Evolutionary conservation across 768 basidiomycete genomes (phyloP).

Genomic region (Naganishia vishniacii): DNA sequence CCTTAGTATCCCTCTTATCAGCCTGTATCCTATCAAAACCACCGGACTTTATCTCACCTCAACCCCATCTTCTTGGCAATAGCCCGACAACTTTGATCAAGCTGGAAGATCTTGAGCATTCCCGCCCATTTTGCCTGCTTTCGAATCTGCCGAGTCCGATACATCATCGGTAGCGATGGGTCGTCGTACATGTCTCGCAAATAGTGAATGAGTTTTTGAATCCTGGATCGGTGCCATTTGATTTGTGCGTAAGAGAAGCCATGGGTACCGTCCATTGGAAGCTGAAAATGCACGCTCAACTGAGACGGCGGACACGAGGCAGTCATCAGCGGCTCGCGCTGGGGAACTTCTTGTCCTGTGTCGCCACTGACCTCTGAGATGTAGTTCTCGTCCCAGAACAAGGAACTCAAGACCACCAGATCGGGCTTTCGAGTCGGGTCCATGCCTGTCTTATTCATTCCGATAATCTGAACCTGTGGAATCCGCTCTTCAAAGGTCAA

Average conservation of each 20-base stretch:
- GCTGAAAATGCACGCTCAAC: background rate
- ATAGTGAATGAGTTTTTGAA: slow-evolving; percentile 22
- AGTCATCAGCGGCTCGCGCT: background rate
- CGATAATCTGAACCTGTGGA: slow-evolving; percentile 27
- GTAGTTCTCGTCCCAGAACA: slow-evolving; percentile 37
- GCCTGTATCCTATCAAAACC: background rate
- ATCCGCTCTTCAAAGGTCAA: slow-evolving; percentile 32
- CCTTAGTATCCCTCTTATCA: background rate
- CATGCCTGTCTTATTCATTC: slow-evolving; percentile 15
- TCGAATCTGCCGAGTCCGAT: slow-evolving; percentile 29
- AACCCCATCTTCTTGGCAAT: slow-evolving; percentile 29
- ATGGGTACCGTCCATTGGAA: slow-evolving; percentile 7
- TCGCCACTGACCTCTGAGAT: slow-evolving; percentile 28
- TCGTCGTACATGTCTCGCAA: slow-evolving; percentile 24
- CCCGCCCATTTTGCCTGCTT: slow-evolving; percentile 24
- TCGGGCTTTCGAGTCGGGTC: slow-evolving; percentile 26
- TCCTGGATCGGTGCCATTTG: slow-evolving; percentile 31
- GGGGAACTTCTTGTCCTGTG: too few relatives aligned
- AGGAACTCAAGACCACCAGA: slow-evolving; percentile 27
- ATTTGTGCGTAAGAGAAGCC: slow-evolving; percentile 29
- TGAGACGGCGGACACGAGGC: background rate
- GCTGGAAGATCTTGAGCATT: slow-evolving; percentile 30
- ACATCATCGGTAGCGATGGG: slow-evolving; percentile 29
- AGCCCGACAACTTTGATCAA: slow-evolving; percentile 31
- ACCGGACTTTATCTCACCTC: slow-evolving; percentile 7